Base-by-base conservation (phyloP, 306 rosid species). In the Cucurbita argyrosperma region DNA sequence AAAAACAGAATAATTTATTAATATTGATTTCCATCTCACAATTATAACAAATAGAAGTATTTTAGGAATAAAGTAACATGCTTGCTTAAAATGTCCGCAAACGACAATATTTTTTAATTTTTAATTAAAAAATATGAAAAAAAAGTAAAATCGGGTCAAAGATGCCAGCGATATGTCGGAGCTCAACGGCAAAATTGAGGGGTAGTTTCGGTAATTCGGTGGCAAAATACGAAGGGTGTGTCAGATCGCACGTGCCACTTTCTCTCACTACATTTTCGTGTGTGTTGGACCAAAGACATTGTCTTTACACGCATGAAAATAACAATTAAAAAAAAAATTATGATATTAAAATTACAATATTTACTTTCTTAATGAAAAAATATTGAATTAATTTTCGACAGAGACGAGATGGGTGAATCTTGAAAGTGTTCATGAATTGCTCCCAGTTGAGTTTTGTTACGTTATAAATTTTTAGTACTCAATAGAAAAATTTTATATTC, bases 241-340 rank as follows among this genome's bases (percentile, higher is more conserved):
- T 64, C 71, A 64, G 71, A 7, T 66, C 39, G 72, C 72, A 66
- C 72, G 72, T 66, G 72, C 39, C 53, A 43, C 12, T 45, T 66
- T 65, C 7, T 15, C 72, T 45, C 54, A 3, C 47, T 30, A 14
- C 40, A 58, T 58, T 12, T 58, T 58, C n/a, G 1, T 55, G 26
- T 54, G 9, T 53, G 26, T n/a, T n/a, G 11, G 58, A 53, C 23
- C 7, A n/a, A 16, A 53, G 23, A 53, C 58, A 16, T 26, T 21
- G 55, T 51, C 55, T 51, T 51, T 51, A 51, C 55, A 51, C 19
- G 19, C 55, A 14, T 15, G 3, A 51, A 51, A 15, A 51, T 51
- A 47, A 47, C 52, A 0, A 14, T 46, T 39, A 39, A 4, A 39
- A 5, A 39, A 10, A 16, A 53, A 53, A 16, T 51, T 15, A 53